Conservation (phyloP, 2,329 filamentous ascomycete genomes). For the Xylaria sp. region DNA sequence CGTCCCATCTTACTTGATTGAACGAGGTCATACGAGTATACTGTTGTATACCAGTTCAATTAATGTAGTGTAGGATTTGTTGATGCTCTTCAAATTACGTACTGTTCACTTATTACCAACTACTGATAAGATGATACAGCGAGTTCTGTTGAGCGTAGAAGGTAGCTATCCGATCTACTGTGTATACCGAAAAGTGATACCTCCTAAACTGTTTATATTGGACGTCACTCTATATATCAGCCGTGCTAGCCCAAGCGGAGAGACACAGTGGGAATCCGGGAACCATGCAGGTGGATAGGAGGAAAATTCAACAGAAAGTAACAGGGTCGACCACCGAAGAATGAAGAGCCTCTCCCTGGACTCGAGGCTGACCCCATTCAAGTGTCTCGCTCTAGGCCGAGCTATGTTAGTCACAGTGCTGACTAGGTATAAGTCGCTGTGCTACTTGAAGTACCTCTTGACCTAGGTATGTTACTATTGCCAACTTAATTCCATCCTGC, state of each 20-base stretch:
- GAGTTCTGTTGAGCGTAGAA: background rate
- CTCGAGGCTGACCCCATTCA: constrained; percentile 12
- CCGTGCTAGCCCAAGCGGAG: background rate
- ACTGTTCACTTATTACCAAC: background rate
- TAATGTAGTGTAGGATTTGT: background rate
- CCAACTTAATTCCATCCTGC: constrained; percentile 8
- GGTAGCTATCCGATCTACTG: background rate
- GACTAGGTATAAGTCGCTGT: background rate
- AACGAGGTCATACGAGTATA: constrained; percentile 27
- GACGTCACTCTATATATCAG: background rate
- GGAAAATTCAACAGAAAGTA: background rate
- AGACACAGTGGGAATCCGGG: background rate
- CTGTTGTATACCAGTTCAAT: background rate
- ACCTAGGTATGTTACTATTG: constrained; percentile 1
- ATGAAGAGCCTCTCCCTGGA: constrained; percentile 15
- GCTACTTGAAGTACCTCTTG: constrained; percentile 7
- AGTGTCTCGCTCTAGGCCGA: background rate
- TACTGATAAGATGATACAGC: background rate
- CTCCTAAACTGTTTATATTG: background rate
- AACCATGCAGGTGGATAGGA: background rate
- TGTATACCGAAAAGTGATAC: constrained; percentile 1
- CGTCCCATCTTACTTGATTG: constrained; percentile 21
- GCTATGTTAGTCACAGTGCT: constrained; percentile 4
- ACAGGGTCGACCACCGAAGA: background rate
- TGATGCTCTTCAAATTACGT: constrained; percentile 1